Percentiles rank a stretch among this genome's conserved stretches.
Conservation (phyloP, 306 rosid species). For the Casuarina equisetifolia region DNA sequence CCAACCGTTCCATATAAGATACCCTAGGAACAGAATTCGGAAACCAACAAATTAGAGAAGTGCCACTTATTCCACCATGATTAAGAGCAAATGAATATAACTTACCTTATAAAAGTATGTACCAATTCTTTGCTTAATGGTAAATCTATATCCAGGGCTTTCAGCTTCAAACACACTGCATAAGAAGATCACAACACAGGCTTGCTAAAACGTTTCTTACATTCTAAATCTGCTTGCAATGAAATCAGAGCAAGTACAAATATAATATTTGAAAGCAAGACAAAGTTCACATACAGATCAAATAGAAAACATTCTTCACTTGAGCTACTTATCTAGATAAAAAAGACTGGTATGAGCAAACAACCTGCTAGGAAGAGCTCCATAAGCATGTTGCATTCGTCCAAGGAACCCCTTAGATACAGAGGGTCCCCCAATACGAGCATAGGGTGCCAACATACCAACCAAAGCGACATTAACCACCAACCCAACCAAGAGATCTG, state of each 20-base stretch:
- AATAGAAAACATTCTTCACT: not conserved
- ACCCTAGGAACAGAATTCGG: constrained; percentile 63
- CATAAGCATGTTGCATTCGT: constrained; percentile 60
- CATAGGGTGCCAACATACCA: constrained; percentile 86
- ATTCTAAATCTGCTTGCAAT: not conserved
- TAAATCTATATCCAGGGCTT: constrained; percentile 81
- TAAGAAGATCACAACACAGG: constrained; percentile 5
- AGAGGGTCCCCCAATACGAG: constrained; percentile 76
- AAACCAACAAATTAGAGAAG: not conserved
- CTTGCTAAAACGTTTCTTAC: not conserved
- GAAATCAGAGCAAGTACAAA: not conserved
- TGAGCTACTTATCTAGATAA: not conserved
- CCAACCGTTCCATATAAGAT: constrained; percentile 84
- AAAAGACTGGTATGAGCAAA: not conserved
- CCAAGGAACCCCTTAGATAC: constrained; percentile 76
- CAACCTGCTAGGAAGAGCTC: constrained; percentile 95
- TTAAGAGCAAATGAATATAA: constrained; percentile 1
- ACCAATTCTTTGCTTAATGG: constrained; percentile 67
- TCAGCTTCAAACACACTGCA: constrained; percentile 95
- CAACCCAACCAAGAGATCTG: constrained; percentile 85
- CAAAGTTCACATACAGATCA: not conserved
- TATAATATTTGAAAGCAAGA: not conserved
- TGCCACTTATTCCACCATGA: not conserved
- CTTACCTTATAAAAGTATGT: constrained; percentile 79
- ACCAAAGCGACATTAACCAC: constrained; percentile 90